phyloP scores from a whole-genome alignment of 169 alveolate species.

The Plasmodium fragile region DNA sequence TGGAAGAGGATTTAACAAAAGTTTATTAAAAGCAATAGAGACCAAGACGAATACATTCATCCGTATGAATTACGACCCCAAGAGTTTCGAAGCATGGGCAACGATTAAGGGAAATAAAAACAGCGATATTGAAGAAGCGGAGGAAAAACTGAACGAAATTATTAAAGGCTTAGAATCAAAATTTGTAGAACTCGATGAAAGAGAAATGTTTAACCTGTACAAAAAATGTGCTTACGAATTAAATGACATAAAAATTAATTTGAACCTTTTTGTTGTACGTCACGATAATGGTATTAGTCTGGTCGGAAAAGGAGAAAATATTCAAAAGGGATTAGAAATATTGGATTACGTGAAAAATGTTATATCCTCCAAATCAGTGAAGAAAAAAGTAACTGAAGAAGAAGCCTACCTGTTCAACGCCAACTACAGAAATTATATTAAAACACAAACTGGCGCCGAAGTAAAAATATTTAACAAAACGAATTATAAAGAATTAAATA shows the following conservation, averaged over 20 bases:
- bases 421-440: constrained; percentile 38
- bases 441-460: constrained; percentile 65
- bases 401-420: constrained; percentile 63
- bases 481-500: constrained; percentile 66
- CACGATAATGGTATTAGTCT: constrained; percentile 64
- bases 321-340: constrained; percentile 43
- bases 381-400: constrained; percentile 60
- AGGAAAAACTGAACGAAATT: constrained; percentile 46
- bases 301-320: constrained; percentile 45
- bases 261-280: constrained; percentile 47
- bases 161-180: constrained; percentile 16
- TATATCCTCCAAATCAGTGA: constrained; percentile 31
- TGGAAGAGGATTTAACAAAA: constrained; percentile 59
- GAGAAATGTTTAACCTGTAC: constrained; percentile 35
- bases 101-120: constrained; percentile 44
- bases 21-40: constrained; percentile 47
- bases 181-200: constrained; percentile 48
- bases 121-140: constrained; percentile 64
- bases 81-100: constrained; percentile 60
- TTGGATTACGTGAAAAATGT: constrained; percentile 55
- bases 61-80: constrained; percentile 52
- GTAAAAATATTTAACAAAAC: constrained; percentile 61
- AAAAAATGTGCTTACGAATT: constrained; percentile 67
- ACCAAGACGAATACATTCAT: constrained; percentile 41
- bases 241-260: constrained; percentile 52